Evolutionary conservation across 352 stramenopile species (phyloP).

Genomic region (Peronosclerospora sorghi): DNA sequence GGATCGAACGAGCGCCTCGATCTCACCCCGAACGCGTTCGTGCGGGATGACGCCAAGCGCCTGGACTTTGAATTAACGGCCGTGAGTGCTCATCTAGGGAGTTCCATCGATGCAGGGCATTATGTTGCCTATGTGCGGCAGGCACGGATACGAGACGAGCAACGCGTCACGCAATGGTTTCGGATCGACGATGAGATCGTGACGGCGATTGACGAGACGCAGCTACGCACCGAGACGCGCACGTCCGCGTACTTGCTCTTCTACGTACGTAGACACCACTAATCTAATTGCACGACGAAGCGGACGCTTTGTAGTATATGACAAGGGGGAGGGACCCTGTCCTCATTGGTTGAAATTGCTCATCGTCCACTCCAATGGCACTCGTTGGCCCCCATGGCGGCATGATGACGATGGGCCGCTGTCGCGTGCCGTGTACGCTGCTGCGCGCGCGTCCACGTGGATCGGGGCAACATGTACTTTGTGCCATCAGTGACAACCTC

Average conservation of each 20-base stretch:
- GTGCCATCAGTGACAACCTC: slow-evolving; percentile 7
- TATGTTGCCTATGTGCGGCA: slow-evolving; percentile 59
- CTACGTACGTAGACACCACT: too few species aligned
- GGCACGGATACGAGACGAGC: not conserved
- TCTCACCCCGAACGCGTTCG: slow-evolving; percentile 56
- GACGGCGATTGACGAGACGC: slow-evolving; percentile 29
- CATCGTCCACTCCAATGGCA: slow-evolving; percentile 9
- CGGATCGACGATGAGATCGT: slow-evolving; percentile 65
- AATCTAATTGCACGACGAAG: too few species aligned
- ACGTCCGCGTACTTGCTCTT: slow-evolving; percentile 67
- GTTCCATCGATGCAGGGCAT: slow-evolving; percentile 49
- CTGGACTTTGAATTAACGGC: slow-evolving; percentile 47
- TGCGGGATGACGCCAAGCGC: slow-evolving; percentile 30
- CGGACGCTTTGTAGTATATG: too few species aligned
- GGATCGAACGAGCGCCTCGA: slow-evolving; percentile 30
- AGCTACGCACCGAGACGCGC: slow-evolving; percentile 38
- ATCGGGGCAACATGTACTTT: slow-evolving; percentile 30
- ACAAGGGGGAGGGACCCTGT: too few species aligned
- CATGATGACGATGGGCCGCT: slow-evolving; percentile 39
- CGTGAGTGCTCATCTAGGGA: slow-evolving; percentile 63
- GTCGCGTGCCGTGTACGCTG: slow-evolving; percentile 24
- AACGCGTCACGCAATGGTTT: slow-evolving; percentile 31
- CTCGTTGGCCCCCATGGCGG: slow-evolving; percentile 6
- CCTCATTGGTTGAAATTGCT: too few species aligned
- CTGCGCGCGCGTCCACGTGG: slow-evolving; percentile 20